Evolutionary conservation across 495 filamentous ascomycete species (phyloP), one percentile per base, ranked within the genome.

Genomic region (Trichoderma erinaceum): DNA sequence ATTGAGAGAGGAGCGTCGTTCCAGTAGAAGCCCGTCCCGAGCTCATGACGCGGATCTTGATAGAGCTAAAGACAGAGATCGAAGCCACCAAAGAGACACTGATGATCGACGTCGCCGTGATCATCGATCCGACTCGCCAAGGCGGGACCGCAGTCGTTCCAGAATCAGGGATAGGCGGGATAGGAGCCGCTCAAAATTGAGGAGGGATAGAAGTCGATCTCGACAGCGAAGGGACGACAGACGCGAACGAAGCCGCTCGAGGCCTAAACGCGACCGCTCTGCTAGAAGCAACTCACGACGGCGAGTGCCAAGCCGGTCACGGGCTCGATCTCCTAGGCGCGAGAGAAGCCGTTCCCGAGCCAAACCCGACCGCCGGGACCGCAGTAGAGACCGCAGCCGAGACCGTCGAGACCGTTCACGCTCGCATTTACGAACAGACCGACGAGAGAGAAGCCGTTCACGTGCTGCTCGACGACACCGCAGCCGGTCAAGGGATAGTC

Each of bases 211-310:
- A 68, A 74, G 71, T 25, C 72, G 72, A 46, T 73, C 71, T 32
- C 65, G 66, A 10, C 35, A 66, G 6, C 68, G 71, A 21, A 71
- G 66, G 46, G 70, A 68, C 15, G 64, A 67, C 41, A 69, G 71
- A 10, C 66, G 68, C 44, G 71, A 73, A 2, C 61, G 72, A 13
- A 74, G 75, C 50, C 69, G 71, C 32, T 73, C 75, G 7, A 67
- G 73, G 25, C 63, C 71, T 61, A 66, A 69, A 56, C 61, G 70
- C 44, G 76, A 78, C 18, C 77, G 73, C 10, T 76, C 74, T 69
- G 81, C 81, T 7, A 76, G 75, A 16, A 82, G 79, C 65, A 77
- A 77, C 41, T 79, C 80, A 41, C 71, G 73, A 38, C 72, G 72
- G 18, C 74, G 73, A 0, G 73, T 73, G 15, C 71, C 73, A 44